phyloP scores from a whole-genome alignment of 169 alveolate species.

The Plasmodium relictum region DNA sequence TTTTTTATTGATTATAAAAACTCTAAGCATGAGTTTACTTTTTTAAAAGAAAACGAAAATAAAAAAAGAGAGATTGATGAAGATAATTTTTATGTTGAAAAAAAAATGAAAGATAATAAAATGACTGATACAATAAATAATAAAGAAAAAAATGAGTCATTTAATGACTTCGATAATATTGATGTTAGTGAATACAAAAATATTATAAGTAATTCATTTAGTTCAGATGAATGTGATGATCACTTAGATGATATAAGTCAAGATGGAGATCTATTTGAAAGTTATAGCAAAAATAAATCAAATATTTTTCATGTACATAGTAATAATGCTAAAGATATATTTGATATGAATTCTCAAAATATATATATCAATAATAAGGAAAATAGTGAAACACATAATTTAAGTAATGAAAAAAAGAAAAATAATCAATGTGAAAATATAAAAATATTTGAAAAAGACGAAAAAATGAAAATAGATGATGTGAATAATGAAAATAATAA shows the following conservation, averaged over 20 bases:
- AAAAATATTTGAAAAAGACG: not conserved
- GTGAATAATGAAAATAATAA: not conserved
- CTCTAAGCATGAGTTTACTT: not conserved
- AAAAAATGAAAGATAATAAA: not conserved
- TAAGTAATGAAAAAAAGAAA: not conserved
- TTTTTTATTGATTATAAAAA: not conserved
- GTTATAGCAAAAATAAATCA: not conserved
- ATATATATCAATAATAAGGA: not conserved
- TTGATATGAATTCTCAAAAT: not conserved
- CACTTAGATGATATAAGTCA: constrained; percentile 3
- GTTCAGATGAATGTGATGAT: constrained; percentile 58
- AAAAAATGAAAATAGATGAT: not conserved
- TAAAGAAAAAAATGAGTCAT: constrained; percentile 27
- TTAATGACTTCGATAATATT: constrained; percentile 19
- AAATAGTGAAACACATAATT: not conserved
- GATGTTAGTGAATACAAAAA: constrained; percentile 64
- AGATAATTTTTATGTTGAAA: not conserved
- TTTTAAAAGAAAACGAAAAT: not conserved
- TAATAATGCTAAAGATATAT: not conserved
- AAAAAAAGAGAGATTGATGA: not conserved
- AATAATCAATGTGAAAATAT: not conserved
- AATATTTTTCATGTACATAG: not conserved
- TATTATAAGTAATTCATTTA: constrained; percentile 53
- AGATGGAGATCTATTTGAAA: not conserved
- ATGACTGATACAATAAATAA: constrained; percentile 27